These are phyloP conservation scores for Azolla pinnata DNA, from an alignment of 75 land plant genomes.

Conservation along the genomic window DNA sequence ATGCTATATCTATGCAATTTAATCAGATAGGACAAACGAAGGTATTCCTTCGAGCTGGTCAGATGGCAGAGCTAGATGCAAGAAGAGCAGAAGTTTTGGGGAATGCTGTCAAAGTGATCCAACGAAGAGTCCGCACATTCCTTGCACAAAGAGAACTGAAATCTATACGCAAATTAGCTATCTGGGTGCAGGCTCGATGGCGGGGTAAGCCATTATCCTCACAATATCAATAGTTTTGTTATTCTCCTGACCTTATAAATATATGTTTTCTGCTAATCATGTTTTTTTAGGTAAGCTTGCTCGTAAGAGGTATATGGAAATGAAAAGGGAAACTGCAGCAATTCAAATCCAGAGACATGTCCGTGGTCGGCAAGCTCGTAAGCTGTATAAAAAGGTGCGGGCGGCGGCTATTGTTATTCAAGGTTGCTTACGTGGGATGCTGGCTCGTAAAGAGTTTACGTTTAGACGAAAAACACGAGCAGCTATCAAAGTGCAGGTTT, in stretches of 20 bases:
- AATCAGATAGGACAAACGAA: slow-evolving; percentile 78
- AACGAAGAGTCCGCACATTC: slow-evolving; percentile 75
- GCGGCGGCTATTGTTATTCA: slow-evolving; percentile 62
- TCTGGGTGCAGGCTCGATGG: slow-evolving; percentile 66
- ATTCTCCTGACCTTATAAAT: background rate
- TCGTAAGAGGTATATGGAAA: slow-evolving; percentile 43
- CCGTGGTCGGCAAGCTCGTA: slow-evolving; percentile 54
- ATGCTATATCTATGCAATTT: background rate
- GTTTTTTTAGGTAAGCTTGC: slow-evolving; percentile 53
- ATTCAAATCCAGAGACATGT: slow-evolving; percentile 62
- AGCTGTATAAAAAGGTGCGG: slow-evolving; percentile 35
- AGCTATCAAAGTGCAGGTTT: slow-evolving; percentile 80
- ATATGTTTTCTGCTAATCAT: slow-evolving; percentile 4
- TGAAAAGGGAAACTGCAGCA: slow-evolving; percentile 71
- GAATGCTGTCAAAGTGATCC: slow-evolving; percentile 71
- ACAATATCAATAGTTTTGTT: background rate
- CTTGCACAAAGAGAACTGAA: slow-evolving; percentile 47
- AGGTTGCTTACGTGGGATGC: slow-evolving; percentile 77
- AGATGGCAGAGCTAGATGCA: slow-evolving; percentile 84
- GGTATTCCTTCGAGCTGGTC: slow-evolving; percentile 79
- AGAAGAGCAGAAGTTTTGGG: slow-evolving; percentile 68
- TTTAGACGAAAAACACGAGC: slow-evolving; percentile 70
- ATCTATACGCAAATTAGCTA: slow-evolving; percentile 46
- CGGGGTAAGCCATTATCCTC: slow-evolving; percentile 46
- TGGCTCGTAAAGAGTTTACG: slow-evolving; percentile 66